phyloP scores from a whole-genome alignment of 2,329 filamentous ascomycete species.

The Cercospora sojina region DNA sequence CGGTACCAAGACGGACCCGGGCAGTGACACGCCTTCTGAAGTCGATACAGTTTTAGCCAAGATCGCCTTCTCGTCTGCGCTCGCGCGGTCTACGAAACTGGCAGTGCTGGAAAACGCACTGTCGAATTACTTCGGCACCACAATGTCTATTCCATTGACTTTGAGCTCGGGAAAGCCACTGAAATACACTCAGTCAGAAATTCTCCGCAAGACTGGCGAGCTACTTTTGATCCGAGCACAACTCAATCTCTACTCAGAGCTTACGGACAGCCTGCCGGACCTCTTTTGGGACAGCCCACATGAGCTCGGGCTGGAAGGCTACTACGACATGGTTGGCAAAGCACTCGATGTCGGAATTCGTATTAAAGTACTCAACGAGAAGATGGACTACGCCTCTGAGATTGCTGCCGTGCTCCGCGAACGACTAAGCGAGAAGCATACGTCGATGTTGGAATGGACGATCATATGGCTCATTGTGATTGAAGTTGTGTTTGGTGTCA shows the following conservation, averaged over 20 bases:
- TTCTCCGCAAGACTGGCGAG: constrained; percentile 90
- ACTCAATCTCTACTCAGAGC: constrained; percentile 92
- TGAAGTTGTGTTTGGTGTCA: constrained; percentile 84
- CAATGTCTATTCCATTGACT: constrained; percentile 74
- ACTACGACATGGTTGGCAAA: constrained; percentile 90
- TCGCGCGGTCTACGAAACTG: constrained; percentile 89
- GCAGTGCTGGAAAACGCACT: constrained; percentile 85
- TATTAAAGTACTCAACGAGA: constrained; percentile 89
- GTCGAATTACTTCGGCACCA: constrained; percentile 81
- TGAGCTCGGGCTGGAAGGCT: constrained; percentile 85
- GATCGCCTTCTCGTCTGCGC: constrained; percentile 91
- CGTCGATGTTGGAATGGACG: constrained; percentile 85
- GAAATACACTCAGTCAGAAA: constrained; percentile 70
- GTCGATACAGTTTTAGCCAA: constrained; percentile 76
- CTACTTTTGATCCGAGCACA: constrained; percentile 85
- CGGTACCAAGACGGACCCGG: constrained; percentile 61
- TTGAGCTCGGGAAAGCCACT: constrained; percentile 66
- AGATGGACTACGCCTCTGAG: constrained; percentile 96
- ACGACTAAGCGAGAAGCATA: constrained; percentile 74
- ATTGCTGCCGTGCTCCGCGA: constrained; percentile 87
- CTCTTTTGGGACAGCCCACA: constrained; percentile 93
- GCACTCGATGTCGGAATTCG: constrained; percentile 88
- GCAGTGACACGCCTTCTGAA: constrained; percentile 22
- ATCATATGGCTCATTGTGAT: constrained; percentile 93
- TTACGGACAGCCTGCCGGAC: constrained; percentile 92